Base-by-base conservation (phyloP, 306 rosid species). In the Lupinus albus region DNA sequence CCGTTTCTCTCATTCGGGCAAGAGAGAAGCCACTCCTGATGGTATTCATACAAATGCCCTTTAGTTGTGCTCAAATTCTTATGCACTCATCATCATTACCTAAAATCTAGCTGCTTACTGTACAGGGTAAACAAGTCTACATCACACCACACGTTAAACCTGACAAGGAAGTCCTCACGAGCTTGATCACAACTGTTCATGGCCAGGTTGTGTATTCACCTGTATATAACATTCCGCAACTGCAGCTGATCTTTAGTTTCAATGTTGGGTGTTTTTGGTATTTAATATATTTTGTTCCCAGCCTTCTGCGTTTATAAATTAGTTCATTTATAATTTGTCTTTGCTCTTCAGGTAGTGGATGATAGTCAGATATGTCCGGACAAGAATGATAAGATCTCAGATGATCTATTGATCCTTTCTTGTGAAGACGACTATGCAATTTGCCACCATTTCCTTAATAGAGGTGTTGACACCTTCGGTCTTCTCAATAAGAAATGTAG, bases 1-100 rank as follows among this genome's bases (percentile, higher is more conserved):
- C 86, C 12, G 78, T 66, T 55, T 90, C 99, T 30, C 81, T 93
- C 77, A 76, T 88, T 36, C 79, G 49, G 74, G 99, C 99, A 35
- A 79, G 81, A 77, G 81, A 80, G 56, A 78, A 66, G 67, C 92
- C 96, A 47, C 92, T 93, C 68, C 76, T 90, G 41, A 74, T 78
- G 90, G 99, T 93, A 79, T 67, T 51, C 46, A 0, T 65, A 36
- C 42, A 41, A 44, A 32, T 15, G 49, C 71, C 6, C n/a, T 16
- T 50, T 38, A 17, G 54, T 54, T 73, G 60, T 61, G 54, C 47
- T 46, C 64, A 65, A 65, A 44, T 39, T 69, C 39, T 57, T 50
- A 10, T 50, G 36, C 45, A 49, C 67, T 76, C 10, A 52, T 61
- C 28, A 47, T 55, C 47, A 44, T 53, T 56, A 8, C 47, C 73